A percentile compares a stretch with the other conserved stretches of the same genome.
Conservation (phyloP, 2,329 filamentous ascomycete species). For the Sporothrix variecibatus region DNA sequence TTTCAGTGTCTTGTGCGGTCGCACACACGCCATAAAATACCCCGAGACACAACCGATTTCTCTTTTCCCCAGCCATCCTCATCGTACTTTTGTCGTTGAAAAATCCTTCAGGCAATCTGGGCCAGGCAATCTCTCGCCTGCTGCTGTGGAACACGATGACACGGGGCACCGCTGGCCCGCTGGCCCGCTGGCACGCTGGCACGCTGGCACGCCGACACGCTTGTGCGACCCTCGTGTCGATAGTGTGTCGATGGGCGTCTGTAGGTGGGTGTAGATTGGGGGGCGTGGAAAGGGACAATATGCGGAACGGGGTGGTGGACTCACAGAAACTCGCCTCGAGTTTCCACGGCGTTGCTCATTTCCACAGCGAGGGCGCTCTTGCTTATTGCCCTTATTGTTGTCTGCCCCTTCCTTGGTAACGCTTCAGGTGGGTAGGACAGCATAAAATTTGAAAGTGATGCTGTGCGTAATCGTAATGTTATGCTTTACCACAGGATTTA, state of each 20-base stretch:
- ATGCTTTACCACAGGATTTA: background rate
- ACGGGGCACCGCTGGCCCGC: background rate
- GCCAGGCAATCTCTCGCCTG: background rate
- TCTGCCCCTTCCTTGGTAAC: background rate
- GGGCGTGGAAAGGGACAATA: background rate
- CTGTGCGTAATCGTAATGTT: background rate
- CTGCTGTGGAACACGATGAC: background rate
- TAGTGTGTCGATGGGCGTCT: background rate
- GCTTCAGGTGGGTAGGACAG: background rate
- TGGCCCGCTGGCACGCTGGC: background rate
- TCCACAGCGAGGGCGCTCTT: background rate
- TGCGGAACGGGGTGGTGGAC: background rate
- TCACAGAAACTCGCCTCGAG: background rate
- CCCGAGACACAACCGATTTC: slow-evolving; percentile 9
- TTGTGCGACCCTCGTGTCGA: slow-evolving; percentile 3
- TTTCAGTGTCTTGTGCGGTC: background rate
- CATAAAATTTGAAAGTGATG: background rate
- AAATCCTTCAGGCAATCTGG: background rate
- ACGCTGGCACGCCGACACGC: background rate
- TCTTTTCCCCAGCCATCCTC: background rate
- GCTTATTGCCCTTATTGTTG: no score
- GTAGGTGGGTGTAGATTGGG: background rate
- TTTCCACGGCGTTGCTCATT: background rate
- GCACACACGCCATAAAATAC: slow-evolving; percentile 15
- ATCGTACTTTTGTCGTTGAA: background rate